Conservation (phyloP, 1,284 basidiomycete genomes). For the Schizophyllum amplum region DNA sequence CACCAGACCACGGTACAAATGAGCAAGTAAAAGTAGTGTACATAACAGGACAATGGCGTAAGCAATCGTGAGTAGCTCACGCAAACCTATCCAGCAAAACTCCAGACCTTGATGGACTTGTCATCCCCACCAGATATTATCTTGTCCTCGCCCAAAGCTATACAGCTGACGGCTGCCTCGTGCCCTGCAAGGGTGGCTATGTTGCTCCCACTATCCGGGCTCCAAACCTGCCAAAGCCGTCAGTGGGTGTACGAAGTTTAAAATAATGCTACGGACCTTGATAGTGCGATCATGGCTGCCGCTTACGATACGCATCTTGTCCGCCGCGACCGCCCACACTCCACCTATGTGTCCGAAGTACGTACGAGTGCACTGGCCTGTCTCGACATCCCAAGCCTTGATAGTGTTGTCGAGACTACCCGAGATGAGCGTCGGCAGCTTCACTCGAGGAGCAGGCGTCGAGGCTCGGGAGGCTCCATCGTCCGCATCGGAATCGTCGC, state of each 20-base stretch:
- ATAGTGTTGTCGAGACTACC: constrained; percentile 95
- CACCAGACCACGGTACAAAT: too few relatives aligned
- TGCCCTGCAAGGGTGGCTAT: constrained; percentile 92
- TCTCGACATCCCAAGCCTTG: constrained; percentile 94
- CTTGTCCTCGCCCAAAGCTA: constrained; percentile 90
- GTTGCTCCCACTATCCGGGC: constrained; percentile 82
- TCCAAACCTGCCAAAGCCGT: constrained; percentile 71
- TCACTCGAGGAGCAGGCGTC: constrained; percentile 12
- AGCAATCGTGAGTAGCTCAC: too few relatives aligned
- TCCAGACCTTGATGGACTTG: constrained; percentile 75
- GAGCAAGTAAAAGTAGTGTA: too few relatives aligned
- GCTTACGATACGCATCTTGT: constrained; percentile 87
- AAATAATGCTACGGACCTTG: constrained; percentile 49
- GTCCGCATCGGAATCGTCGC: constrained; percentile 14
- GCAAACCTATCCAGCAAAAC: constrained; percentile 44
- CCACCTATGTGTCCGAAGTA: constrained; percentile 97
- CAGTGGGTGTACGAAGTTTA: constrained; percentile 9
- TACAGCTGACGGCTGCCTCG: constrained; percentile 87
- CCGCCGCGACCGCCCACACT: constrained; percentile 92
- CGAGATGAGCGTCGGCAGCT: constrained; percentile 75
- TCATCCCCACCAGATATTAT: constrained; percentile 94
- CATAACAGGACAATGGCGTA: too few relatives aligned
- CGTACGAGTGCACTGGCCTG: constrained; percentile 72
- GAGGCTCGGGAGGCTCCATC: constrained; percentile 6
- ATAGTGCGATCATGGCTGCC: constrained; percentile 91